A percentile compares a stretch with the other conserved stretches of the same genome.
Conservation (phyloP, 345 rosid genomes). For the Salix arbutifolia region DNA sequence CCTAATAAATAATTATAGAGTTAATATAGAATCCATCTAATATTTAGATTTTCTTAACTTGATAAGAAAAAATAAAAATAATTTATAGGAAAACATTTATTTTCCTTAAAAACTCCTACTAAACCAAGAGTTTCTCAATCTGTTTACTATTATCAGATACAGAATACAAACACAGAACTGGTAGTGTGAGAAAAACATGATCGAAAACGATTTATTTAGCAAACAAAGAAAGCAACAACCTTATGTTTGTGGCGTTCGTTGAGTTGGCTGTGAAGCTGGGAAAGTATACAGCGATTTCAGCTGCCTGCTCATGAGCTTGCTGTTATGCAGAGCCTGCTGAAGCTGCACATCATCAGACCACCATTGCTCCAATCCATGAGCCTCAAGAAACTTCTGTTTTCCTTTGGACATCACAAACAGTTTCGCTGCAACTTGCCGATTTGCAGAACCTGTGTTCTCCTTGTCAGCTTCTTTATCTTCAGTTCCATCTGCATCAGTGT, state of each 20-base stretch:
- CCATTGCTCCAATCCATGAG: conserved; percentile 96
- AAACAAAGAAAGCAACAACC: neutral
- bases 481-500: conserved; percentile 50
- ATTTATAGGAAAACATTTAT: too few species aligned
- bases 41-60: too few species aligned
- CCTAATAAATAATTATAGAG: too few species aligned
- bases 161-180: neutral
- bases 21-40: too few species aligned
- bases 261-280: conserved; percentile 33
- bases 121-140: neutral
- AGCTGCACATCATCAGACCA: conserved; percentile 90
- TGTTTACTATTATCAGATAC: neutral
- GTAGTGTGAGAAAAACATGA: neutral
- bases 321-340: conserved; percentile 57
- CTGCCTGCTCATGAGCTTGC: conserved; percentile 84
- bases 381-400: conserved; percentile 88
- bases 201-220: conserved; percentile 25
- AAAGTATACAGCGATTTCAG: conserved; percentile 70
- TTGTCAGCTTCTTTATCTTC: conserved; percentile 33
- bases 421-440: conserved; percentile 63
- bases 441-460: conserved; percentile 45
- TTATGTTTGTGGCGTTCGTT: conserved; percentile 11
- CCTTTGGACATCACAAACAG: conserved; percentile 88
- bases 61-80: too few species aligned
- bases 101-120: too few species aligned